These are phyloP conservation scores for Yueomyces sp. DNA, from an alignment of 1,139 yeast genomes.

Conservation along the genomic window DNA sequence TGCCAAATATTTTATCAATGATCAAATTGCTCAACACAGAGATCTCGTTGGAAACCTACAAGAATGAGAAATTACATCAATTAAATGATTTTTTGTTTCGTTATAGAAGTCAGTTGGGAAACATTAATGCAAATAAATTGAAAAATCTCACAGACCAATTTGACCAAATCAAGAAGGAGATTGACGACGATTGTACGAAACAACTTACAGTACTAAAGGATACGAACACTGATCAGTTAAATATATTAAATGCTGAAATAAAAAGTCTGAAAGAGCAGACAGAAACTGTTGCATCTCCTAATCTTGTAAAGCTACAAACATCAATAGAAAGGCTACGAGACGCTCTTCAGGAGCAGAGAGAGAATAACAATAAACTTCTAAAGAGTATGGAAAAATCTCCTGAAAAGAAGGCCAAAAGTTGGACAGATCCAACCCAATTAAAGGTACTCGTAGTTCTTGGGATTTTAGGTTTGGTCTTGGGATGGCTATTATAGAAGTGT, in stretches of 20 bases:
- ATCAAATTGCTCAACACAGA: conserved; percentile 35
- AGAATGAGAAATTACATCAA: conserved; percentile 32
- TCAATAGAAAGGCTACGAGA: too few species aligned
- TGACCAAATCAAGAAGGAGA: conserved; percentile 10
- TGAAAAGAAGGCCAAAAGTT: not conserved
- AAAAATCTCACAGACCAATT: conserved; percentile 16
- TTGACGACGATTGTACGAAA: not conserved
- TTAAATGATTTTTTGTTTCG: conserved; percentile 27
- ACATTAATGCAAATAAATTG: conserved; percentile 12
- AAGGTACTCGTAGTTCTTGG: not conserved
- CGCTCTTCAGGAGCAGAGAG: too few species aligned
- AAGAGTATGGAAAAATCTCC: not conserved
- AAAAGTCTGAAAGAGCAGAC: not conserved
- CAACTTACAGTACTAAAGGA: not conserved
- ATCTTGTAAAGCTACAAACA: too few species aligned
- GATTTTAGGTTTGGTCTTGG: not conserved
- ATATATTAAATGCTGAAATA: not conserved
- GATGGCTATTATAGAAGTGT: not conserved
- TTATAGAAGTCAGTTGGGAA: conserved; percentile 23
- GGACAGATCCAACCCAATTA: not conserved
- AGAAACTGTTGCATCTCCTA: not conserved
- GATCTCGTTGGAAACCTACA: conserved; percentile 33
- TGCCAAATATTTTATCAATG: conserved; percentile 39
- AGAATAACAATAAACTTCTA: too few species aligned
- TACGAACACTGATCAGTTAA: not conserved